Conservation (phyloP, 2,329 filamentous ascomycete genomes). For the Escovopsis sp. region DNA sequence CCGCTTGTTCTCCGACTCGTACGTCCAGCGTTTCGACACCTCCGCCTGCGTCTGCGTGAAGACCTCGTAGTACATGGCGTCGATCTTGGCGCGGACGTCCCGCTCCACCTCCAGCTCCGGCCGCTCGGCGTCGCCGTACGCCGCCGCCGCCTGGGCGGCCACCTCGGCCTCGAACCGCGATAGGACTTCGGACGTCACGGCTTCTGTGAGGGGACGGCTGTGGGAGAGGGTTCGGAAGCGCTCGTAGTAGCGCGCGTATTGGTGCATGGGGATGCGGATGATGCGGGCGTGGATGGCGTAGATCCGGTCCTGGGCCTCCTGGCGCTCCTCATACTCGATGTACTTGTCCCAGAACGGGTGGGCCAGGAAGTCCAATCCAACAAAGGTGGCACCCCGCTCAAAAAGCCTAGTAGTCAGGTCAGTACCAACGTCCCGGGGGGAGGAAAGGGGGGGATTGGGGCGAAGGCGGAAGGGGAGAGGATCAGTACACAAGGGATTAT, state of each 20-base stretch:
- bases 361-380: conserved; percentile 84
- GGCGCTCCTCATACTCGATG: conserved; percentile 86
- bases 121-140: conserved; percentile 38
- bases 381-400: conserved; percentile 70
- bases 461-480: conserved; percentile 25
- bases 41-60: conserved; percentile 75
- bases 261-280: conserved; percentile 84
- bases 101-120: conserved; percentile 69
- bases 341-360: conserved; percentile 99
- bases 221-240: conserved; percentile 69
- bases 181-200: conserved; percentile 55
- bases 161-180: conserved; percentile 58
- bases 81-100: conserved; percentile 66
- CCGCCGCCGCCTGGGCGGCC: conserved; percentile 45
- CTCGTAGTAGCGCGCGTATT: conserved; percentile 91
- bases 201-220: conserved; percentile 54
- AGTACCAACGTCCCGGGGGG: conserved; percentile 12
- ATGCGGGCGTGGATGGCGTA: conserved; percentile 72
- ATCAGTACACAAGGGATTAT: conserved; percentile 42
- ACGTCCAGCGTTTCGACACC: conserved; percentile 86
- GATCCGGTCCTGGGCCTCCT: conserved; percentile 71
- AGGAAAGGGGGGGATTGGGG: too few relatives aligned
- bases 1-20: conserved; percentile 85
- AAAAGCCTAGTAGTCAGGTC: conserved; percentile 56
- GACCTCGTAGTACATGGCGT: conserved; percentile 64